phyloP scores from a whole-genome alignment of 495 filamentous ascomycete species.

The Viridothelium virens region DNA sequence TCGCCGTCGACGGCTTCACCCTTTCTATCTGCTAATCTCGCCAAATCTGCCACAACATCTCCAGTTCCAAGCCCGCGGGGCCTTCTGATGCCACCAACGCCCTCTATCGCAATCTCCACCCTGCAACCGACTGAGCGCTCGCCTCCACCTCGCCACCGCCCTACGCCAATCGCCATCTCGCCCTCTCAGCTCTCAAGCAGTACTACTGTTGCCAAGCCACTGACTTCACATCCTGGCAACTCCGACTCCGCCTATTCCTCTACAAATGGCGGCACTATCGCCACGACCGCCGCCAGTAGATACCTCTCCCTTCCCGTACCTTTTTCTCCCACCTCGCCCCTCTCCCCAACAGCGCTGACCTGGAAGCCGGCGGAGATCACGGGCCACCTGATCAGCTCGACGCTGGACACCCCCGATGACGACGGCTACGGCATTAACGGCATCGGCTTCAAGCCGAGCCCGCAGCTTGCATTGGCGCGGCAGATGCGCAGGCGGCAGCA shows the following conservation, averaged over 20 bases:
- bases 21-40: not conserved
- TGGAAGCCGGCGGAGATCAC: conserved; percentile 85
- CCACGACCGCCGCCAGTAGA: not conserved
- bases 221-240: not conserved
- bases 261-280: not conserved
- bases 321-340: not conserved
- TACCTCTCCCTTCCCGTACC: not conserved
- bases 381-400: conserved; percentile 48
- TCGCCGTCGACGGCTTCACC: not conserved
- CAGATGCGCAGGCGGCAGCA: conserved; percentile 70
- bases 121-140: not conserved
- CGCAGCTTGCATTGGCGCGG: conserved; percentile 70
- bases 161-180: not conserved
- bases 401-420: conserved; percentile 34
- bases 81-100: not conserved
- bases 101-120: not conserved
- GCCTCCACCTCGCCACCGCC: not conserved
- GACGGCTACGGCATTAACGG: conserved; percentile 52
- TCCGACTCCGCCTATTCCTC: not conserved
- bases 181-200: not conserved
- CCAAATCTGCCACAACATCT: conserved; percentile 5
- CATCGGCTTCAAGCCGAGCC: conserved; percentile 83
- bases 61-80: conserved; percentile 4
- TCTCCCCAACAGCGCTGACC: conserved; percentile 46
- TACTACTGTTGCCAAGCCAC: not conserved